Evolutionary conservation across 805 yeast species (phyloP), one percentile per base, ranked within the genome.

Genomic region (Wickerhamomyces strasburgensis): DNA sequence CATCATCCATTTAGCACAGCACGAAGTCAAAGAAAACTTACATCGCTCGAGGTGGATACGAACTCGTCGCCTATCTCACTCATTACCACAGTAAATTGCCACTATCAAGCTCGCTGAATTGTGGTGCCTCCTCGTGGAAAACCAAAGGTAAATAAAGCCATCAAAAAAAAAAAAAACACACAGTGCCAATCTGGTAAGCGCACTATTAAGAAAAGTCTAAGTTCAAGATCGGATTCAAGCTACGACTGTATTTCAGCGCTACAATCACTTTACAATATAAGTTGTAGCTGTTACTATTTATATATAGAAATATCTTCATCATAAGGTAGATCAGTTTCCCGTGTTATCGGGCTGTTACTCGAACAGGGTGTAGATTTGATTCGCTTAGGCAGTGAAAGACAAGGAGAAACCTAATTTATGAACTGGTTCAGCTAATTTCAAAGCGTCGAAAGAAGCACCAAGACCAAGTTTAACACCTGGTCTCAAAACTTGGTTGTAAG

Each of bases 331-430:
- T 40, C 39, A 33, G 36, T 37, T 27, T 31, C 34, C 30, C n/a
- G n/a, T n/a, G n/a, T n/a, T n/a, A n/a, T n/a, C n/a, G n/a, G n/a
- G n/a, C n/a, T n/a, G n/a, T n/a, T n/a, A n/a, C n/a, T n/a, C n/a
- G n/a, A n/a, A n/a, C n/a, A n/a, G n/a, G n/a, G n/a, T n/a, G n/a
- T n/a, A n/a, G n/a, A n/a, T n/a, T 17, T 14, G 10, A 23, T 5
- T 8, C 21, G 28, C 34, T 66, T 81, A 90, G 65, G 95, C 95
- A 56, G 95, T 70, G 75, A 90, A 90, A 49, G 95, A 77, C 66
- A 93, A 76, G 40, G 96, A 86, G 72, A 87, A 76, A 69, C 98
- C 98, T 60, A 93, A 75, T 80, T 93, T 89, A 81, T 93, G 98
- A 60, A 93, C 95, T 49, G 96, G 86, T 75, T 89, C 97, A 62